Evolutionary conservation across 371 early-diverging fungal species (phyloP).

Genomic region (Dichotomocladium elegans): DNA sequence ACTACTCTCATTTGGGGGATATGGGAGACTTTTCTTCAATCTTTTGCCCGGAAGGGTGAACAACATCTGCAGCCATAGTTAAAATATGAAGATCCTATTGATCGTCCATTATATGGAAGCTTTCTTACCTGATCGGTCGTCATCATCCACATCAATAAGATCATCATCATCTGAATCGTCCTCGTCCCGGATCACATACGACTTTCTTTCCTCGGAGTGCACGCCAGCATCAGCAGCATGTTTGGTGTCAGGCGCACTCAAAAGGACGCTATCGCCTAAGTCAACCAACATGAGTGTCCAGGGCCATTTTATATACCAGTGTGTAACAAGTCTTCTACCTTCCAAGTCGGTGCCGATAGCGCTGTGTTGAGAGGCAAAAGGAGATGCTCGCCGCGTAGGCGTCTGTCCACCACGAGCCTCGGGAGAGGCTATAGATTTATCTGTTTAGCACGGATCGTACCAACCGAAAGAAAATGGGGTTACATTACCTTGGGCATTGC

Average conservation of each 20-base stretch:
- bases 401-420: background rate
- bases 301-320: background rate
- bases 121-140: background rate
- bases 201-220: slow-evolving; percentile 11
- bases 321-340: slow-evolving; percentile 3
- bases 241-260: slow-evolving; percentile 5
- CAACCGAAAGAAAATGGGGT: no score
- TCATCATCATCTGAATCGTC: slow-evolving; percentile 24
- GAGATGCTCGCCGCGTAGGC: slow-evolving; percentile 3
- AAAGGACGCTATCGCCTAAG: slow-evolving; percentile 8
- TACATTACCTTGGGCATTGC: no score
- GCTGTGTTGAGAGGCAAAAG: background rate
- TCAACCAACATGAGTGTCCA: no score
- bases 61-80: no score
- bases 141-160: slow-evolving; percentile 23
- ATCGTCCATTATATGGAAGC: no score
- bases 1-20: background rate
- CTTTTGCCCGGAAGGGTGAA: background rate
- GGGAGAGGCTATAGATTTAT: no score
- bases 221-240: slow-evolving; percentile 2
- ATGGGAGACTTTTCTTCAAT: background rate
- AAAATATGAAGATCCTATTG: no score
- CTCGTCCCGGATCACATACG: slow-evolving; percentile 24
- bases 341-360: background rate
- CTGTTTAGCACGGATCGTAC: no score